A percentile compares a stretch with the other conserved stretches of the same genome.
Conservation (phyloP, 2,329 filamentous ascomycete genomes). For the Ascochyta rabiei region DNA sequence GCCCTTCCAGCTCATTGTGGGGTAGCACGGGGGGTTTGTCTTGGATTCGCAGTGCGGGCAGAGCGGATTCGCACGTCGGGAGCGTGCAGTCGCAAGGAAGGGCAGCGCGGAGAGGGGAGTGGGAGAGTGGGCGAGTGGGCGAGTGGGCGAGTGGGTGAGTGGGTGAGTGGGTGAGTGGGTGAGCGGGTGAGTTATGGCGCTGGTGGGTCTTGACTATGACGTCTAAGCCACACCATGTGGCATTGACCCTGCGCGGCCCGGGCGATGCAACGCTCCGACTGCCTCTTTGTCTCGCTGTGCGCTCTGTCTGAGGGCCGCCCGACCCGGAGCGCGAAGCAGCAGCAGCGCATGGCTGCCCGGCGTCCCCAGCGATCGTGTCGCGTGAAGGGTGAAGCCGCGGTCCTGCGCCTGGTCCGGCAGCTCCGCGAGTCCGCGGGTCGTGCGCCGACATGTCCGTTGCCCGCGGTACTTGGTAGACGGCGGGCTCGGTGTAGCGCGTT, state of each 20-base stretch:
- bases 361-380: not conserved
- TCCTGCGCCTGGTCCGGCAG: not conserved
- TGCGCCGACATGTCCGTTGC: conserved; percentile 1
- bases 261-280: not conserved
- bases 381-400: not conserved
- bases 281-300: not conserved
- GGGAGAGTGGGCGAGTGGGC: conserved; percentile 3
- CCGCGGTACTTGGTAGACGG: conserved; percentile 11
- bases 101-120: conserved; percentile 10
- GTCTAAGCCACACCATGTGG: conserved; percentile 11
- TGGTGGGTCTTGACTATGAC: conserved; percentile 9
- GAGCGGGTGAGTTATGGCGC: conserved; percentile 12
- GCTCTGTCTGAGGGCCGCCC: not conserved
- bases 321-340: not conserved
- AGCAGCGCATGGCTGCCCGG: not conserved
- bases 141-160: conserved; percentile 5
- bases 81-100: conserved; percentile 4
- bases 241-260: not conserved
- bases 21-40: conserved; percentile 3
- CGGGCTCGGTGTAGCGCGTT: not conserved
- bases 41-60: conserved; percentile 13
- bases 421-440: not conserved
- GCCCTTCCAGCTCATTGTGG: conserved; percentile 91
- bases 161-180: conserved; percentile 4
- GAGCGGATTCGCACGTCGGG: conserved; percentile 2